Evolutionary conservation across 2,329 filamentous ascomycete genomes (phyloP).

Genomic region (Beauveria sp.): DNA sequence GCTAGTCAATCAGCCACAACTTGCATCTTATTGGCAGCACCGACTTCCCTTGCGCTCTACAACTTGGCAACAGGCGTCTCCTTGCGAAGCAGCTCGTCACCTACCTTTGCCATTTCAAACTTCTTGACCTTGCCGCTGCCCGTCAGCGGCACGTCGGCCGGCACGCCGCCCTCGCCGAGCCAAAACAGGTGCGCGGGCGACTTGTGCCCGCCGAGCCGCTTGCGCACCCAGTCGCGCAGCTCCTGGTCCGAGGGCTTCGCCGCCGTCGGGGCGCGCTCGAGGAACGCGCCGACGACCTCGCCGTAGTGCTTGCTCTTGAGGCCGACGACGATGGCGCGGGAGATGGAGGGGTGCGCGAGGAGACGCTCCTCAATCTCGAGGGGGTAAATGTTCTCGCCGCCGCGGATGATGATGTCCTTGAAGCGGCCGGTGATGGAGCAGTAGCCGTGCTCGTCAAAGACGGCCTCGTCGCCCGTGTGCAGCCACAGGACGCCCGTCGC

Average conservation of each 20-base stretch:
- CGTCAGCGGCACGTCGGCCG: constrained; percentile 53
- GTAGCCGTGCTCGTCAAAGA: constrained; percentile 61
- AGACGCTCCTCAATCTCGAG: constrained; percentile 69
- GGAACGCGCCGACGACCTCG: constrained; percentile 63
- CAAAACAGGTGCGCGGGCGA: constrained; percentile 69
- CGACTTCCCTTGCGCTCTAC: constrained; percentile 19
- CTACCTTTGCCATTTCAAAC: constrained; percentile 52
- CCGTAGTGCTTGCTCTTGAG: constrained; percentile 64
- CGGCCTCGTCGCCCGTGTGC: constrained; percentile 62
- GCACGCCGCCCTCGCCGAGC: constrained; percentile 55
- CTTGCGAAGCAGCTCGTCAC: constrained; percentile 46
- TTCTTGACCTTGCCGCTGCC: constrained; percentile 66
- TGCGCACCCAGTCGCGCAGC: constrained; percentile 54
- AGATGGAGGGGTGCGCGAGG: constrained; percentile 53
- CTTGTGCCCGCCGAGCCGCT: constrained; percentile 58
- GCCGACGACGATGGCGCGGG: constrained; percentile 61
- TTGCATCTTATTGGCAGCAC: background rate
- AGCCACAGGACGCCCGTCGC: constrained; percentile 50
- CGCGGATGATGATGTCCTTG: constrained; percentile 74
- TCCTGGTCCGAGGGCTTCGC: constrained; percentile 42
- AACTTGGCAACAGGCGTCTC: constrained; percentile 38
- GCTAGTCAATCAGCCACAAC: too few species aligned
- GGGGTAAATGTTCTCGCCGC: constrained; percentile 67
- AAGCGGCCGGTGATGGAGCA: constrained; percentile 68
- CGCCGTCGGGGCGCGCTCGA: constrained; percentile 32